These are phyloP conservation scores for Albugo laibachii DNA, from an alignment of 352 stramenopile species.

Conservation along the genomic window DNA sequence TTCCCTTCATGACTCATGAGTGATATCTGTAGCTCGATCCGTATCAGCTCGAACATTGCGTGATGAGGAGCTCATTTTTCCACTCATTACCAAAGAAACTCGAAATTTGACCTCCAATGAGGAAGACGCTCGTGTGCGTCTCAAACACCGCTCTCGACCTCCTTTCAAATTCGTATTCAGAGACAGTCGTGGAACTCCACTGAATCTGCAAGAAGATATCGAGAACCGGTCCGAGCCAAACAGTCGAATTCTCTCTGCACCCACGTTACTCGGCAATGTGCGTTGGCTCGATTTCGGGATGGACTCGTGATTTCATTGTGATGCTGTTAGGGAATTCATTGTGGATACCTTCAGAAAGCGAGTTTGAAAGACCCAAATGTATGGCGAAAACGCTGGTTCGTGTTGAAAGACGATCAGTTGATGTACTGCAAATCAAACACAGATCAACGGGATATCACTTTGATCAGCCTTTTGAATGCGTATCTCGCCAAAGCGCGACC, in stretches of 20 bases:
- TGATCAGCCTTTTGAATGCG: slow-evolving; percentile 54
- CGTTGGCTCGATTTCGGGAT: neutral
- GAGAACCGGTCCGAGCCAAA: slow-evolving; percentile 5
- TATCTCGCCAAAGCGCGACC: slow-evolving; percentile 51
- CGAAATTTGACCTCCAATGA: slow-evolving; percentile 21
- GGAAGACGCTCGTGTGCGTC: slow-evolving; percentile 27
- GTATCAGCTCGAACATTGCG: slow-evolving; percentile 45
- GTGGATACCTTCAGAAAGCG: slow-evolving; percentile 61
- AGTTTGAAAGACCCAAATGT: slow-evolving; percentile 58
- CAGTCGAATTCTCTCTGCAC: neutral
- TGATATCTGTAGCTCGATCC: slow-evolving; percentile 12
- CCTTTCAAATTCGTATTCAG: slow-evolving; percentile 73
- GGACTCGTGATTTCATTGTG: neutral
- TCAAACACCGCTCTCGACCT: slow-evolving; percentile 33
- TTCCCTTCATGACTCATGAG: neutral
- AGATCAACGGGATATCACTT: slow-evolving; percentile 64
- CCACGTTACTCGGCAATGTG: neutral
- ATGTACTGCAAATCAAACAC: slow-evolving; percentile 70
- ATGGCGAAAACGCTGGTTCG: slow-evolving; percentile 74
- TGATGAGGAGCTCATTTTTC: slow-evolving; percentile 63
- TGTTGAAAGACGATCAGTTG: slow-evolving; percentile 61
- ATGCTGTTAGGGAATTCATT: slow-evolving; percentile 33
- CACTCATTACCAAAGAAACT: slow-evolving; percentile 19
- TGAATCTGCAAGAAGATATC: slow-evolving; percentile 38
- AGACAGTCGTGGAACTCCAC: slow-evolving; percentile 44